Evolutionary conservation across 2,329 filamentous ascomycete genomes (phyloP).

Genomic region (Gyromitra esculenta): DNA sequence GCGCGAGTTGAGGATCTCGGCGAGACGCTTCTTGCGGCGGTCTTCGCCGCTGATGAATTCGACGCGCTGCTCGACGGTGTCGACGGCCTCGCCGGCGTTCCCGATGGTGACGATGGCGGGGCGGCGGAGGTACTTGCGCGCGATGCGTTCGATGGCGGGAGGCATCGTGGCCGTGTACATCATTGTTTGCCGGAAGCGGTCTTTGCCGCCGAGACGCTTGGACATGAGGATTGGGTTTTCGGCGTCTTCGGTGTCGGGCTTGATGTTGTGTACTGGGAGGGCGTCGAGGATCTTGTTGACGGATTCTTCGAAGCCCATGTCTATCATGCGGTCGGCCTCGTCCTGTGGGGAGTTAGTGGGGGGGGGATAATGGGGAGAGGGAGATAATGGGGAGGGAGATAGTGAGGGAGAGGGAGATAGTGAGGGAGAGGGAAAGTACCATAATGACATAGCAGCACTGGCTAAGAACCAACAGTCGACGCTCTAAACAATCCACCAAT

Average conservation of each 20-base stretch:
- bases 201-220: slow-evolving; percentile 75
- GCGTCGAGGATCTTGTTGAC: slow-evolving; percentile 98
- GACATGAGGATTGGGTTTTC: slow-evolving; percentile 89
- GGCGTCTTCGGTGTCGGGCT: slow-evolving; percentile 91
- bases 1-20: slow-evolving; percentile 82
- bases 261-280: slow-evolving; percentile 90
- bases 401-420: neutral
- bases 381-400: neutral
- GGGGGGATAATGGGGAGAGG: slow-evolving; percentile 70
- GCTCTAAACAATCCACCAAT: slow-evolving; percentile 95
- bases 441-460: slow-evolving; percentile 55
- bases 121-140: slow-evolving; percentile 92
- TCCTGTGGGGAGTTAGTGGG: slow-evolving; percentile 95
- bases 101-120: slow-evolving; percentile 95
- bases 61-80: slow-evolving; percentile 96
- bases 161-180: slow-evolving; percentile 99
- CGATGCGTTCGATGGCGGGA: slow-evolving; percentile 87
- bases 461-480: slow-evolving; percentile 64
- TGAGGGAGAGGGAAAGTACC: neutral
- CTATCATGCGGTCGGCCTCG: slow-evolving; percentile 98
- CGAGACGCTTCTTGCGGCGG: slow-evolving; percentile 94
- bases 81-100: slow-evolving; percentile 92
- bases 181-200: slow-evolving; percentile 96
- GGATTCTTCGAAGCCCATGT: slow-evolving; percentile 95
- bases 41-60: slow-evolving; percentile 92